These are phyloP conservation scores for Viola odorata DNA, from an alignment of 345 rosid species.

Conservation along the genomic window DNA sequence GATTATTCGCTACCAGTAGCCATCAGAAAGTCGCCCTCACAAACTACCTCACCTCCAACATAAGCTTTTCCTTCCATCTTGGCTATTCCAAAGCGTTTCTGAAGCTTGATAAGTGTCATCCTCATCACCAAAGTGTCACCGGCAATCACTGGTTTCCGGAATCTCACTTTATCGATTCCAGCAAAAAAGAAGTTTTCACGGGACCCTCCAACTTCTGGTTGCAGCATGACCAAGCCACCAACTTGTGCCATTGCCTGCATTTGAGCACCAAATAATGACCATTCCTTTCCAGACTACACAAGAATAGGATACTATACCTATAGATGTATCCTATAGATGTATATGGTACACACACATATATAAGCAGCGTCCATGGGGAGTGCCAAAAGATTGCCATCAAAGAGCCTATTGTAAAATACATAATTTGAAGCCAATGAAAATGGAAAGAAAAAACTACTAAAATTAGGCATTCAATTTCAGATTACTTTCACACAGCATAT, in stretches of 20 bases:
- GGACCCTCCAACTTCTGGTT: slow-evolving; percentile 88
- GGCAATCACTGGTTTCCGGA: slow-evolving; percentile 92
- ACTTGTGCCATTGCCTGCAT: slow-evolving; percentile 95
- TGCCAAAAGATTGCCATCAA: too few species aligned
- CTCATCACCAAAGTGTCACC: slow-evolving; percentile 98
- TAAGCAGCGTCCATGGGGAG: too few species aligned
- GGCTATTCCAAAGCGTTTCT: slow-evolving; percentile 85
- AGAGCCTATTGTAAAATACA: too few species aligned
- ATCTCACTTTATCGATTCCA: slow-evolving; percentile 88
- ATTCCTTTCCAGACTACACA: too few species aligned
- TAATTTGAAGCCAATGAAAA: too few species aligned
- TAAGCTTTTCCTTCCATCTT: slow-evolving; percentile 99
- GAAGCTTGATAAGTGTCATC: slow-evolving; percentile 81
- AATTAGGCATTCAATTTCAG: too few species aligned
- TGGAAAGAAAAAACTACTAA: too few species aligned
- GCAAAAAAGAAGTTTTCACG: slow-evolving; percentile 80
- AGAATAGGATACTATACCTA: too few species aligned
- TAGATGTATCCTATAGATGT: too few species aligned
- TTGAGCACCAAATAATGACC: neutral
- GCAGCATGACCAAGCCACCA: slow-evolving; percentile 88
- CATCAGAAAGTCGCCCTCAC: slow-evolving; percentile 96
- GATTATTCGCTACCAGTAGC: slow-evolving; percentile 53
- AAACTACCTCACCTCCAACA: slow-evolving; percentile 71
- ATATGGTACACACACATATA: too few species aligned
- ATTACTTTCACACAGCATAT: too few species aligned